phyloP scores from a whole-genome alignment of 192 early-diverging fungal genomes.

The Jimgerdemannia lactiflua region DNA sequence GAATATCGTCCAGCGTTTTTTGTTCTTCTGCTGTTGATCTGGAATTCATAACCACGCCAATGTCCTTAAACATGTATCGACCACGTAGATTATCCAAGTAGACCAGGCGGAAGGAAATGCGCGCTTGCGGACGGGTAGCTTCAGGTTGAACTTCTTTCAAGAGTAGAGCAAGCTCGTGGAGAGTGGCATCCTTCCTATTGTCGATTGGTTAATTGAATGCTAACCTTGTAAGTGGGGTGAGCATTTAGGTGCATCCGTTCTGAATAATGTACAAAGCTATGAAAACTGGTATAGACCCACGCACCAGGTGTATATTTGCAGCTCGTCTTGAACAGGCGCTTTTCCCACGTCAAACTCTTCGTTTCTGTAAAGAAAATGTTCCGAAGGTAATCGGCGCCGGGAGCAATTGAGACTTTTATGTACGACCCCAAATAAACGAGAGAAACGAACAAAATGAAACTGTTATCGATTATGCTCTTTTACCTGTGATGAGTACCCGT shows the following conservation, averaged over 20 bases:
- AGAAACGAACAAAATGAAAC: not conserved
- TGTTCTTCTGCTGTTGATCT: slow-evolving; percentile 30
- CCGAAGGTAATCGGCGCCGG: not conserved
- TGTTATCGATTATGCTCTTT: not conserved
- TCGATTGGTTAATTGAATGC: not conserved
- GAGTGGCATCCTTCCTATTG: slow-evolving; percentile 57
- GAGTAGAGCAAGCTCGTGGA: slow-evolving; percentile 55
- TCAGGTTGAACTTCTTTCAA: slow-evolving; percentile 41
- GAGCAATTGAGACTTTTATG: not conserved
- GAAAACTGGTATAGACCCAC: not conserved
- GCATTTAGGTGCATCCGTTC: not conserved
- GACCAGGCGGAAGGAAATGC: slow-evolving; percentile 45
- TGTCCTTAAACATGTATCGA: slow-evolving; percentile 31
- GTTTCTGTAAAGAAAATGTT: slow-evolving; percentile 11
- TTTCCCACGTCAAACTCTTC: slow-evolving; percentile 31
- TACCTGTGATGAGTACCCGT: slow-evolving; percentile 40
- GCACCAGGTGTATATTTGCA: slow-evolving; percentile 58
- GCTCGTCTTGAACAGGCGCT: slow-evolving; percentile 42
- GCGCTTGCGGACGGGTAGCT: slow-evolving; percentile 33
- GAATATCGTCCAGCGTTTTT: slow-evolving; percentile 46
- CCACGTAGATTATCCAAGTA: slow-evolving; percentile 39
- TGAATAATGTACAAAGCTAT: not conserved
- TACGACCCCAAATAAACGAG: not conserved
- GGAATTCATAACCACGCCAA: slow-evolving; percentile 39
- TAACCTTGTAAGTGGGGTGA: not conserved